These are phyloP conservation scores for Auxenochlorella pyrenoidosa DNA, from an alignment of 139 green algal species.

Conservation along the genomic window DNA sequence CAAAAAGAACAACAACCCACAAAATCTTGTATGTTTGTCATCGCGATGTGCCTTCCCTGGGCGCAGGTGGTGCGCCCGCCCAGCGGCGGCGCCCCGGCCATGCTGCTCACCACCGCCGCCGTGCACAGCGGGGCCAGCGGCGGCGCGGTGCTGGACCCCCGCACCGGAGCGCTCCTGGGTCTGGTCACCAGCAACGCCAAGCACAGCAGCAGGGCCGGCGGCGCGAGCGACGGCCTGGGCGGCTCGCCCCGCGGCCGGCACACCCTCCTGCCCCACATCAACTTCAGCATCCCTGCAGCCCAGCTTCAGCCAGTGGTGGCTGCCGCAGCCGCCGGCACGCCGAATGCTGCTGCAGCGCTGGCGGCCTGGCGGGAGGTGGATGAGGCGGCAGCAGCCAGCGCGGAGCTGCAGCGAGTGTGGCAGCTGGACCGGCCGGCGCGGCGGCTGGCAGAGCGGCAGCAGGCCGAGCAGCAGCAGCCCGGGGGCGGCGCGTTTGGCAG, in stretches of 20 bases:
- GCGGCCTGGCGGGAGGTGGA: constrained; percentile 38
- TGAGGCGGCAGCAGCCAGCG: constrained; percentile 35
- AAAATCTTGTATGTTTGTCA: no score
- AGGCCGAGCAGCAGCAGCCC: background rate
- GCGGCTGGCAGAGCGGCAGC: background rate
- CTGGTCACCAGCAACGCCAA: constrained; percentile 69
- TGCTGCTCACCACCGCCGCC: constrained; percentile 73
- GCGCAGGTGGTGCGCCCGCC: constrained; percentile 15
- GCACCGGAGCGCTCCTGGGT: constrained; percentile 61
- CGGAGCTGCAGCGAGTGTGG: constrained; percentile 43
- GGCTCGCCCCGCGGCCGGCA: background rate
- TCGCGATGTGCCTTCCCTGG: no score
- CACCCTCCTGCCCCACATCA: constrained; percentile 66
- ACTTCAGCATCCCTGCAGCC: constrained; percentile 67
- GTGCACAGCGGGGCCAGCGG: constrained; percentile 82
- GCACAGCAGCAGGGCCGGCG: background rate
- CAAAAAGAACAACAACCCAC: no score
- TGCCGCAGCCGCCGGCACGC: background rate
- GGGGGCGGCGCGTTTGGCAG: background rate
- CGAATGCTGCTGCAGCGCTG: background rate
- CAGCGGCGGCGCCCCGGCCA: constrained; percentile 40
- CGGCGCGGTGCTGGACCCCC: constrained; percentile 62
- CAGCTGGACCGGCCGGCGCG: constrained; percentile 11
- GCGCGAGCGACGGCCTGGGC: background rate
- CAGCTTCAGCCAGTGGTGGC: constrained; percentile 57